phyloP scores from a whole-genome alignment of 768 basidiomycete species.

The Pleurotus cornucopiae region DNA sequence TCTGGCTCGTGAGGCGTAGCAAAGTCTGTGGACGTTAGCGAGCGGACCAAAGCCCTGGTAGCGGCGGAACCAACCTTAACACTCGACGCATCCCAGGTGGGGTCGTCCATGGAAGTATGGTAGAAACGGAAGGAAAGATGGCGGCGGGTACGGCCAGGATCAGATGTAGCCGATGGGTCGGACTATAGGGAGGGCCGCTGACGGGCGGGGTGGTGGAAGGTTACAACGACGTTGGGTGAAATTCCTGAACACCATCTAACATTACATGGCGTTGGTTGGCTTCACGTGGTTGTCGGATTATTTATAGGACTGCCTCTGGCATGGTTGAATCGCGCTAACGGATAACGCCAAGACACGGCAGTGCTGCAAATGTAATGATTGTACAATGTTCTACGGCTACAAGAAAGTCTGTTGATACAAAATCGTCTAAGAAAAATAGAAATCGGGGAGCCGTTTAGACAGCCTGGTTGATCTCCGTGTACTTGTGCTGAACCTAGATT shows the following conservation, averaged over 20 bases:
- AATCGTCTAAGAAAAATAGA: constrained; percentile 1
- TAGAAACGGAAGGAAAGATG: neutral
- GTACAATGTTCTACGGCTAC: neutral
- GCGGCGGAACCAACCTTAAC: constrained; percentile 17
- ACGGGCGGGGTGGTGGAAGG: neutral
- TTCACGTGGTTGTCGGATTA: neutral
- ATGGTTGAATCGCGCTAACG: no score
- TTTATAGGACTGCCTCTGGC: neutral
- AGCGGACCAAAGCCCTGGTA: neutral
- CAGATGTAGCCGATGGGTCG: neutral
- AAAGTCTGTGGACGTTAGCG: constrained; percentile 34
- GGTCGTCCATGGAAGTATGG: neutral
- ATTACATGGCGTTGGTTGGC: neutral
- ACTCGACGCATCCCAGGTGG: constrained; percentile 6
- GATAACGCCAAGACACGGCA: neutral
- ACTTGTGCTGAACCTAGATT: constrained; percentile 1
- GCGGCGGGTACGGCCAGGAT: neutral
- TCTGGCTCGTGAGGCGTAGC: constrained; percentile 58
- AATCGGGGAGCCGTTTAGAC: constrained; percentile 7
- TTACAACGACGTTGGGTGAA: neutral
- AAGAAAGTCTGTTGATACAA: neutral
- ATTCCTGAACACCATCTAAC: neutral
- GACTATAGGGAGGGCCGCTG: neutral
- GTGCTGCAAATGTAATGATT: neutral
- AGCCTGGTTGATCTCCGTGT: neutral